Conservation (phyloP, 805 yeast species). For the Yarrowia sp. region DNA sequence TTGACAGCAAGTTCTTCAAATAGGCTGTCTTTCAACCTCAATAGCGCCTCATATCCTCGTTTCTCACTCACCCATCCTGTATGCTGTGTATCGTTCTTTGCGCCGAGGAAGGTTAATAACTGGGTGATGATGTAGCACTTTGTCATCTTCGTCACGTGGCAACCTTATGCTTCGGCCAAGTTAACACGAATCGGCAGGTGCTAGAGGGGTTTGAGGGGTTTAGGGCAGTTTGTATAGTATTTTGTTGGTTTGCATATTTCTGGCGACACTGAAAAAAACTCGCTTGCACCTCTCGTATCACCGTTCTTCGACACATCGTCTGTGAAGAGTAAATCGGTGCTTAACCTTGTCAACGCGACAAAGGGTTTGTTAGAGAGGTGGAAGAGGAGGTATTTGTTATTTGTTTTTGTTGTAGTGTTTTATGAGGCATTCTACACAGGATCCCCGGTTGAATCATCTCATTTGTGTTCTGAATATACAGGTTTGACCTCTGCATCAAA, state of each 20-base stretch:
- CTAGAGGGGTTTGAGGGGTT: background rate
- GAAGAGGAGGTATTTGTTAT: background rate
- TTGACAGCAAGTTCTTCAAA: no score
- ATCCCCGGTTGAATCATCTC: no score
- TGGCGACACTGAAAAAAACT: no score
- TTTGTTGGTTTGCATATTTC: no score
- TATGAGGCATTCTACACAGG: no score
- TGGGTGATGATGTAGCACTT: slow-evolving; percentile 20
- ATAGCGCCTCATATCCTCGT: no score
- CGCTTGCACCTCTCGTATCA: no score
- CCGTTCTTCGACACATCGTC: background rate
- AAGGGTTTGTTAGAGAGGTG: background rate
- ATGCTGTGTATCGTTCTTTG: slow-evolving; percentile 17
- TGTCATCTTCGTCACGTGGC: slow-evolving; percentile 4
- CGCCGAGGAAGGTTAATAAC: slow-evolving; percentile 19
- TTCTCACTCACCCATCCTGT: slow-evolving; percentile 25
- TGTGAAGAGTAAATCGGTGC: background rate
- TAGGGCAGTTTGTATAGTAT: no score
- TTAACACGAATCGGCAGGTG: background rate
- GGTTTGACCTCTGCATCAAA: no score
- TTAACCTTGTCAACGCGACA: background rate
- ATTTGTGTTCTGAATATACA: no score
- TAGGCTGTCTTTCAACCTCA: no score
- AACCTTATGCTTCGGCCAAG: background rate
- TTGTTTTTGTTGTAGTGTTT: background rate